These are phyloP conservation scores for Thraustotheca clavata DNA, from an alignment of 352 stramenopile genomes.

Conservation along the genomic window DNA sequence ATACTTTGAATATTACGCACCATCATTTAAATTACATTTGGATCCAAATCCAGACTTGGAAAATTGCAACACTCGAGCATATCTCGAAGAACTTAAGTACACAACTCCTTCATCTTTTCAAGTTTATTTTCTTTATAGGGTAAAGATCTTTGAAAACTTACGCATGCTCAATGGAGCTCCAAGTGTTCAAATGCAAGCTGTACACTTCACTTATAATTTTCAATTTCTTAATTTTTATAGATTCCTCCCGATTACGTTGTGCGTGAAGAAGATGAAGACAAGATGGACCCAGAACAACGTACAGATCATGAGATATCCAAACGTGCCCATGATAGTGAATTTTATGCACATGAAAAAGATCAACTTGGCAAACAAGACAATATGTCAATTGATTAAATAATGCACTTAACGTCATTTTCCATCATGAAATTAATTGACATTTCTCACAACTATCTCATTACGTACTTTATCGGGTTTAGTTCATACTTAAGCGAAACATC, in stretches of 20 bases:
- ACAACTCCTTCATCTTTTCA: not conserved
- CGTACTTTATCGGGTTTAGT: no score
- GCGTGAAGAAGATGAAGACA: conserved; percentile 74
- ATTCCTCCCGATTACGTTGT: conserved; percentile 58
- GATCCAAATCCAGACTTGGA: conserved; percentile 67
- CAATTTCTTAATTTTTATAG: not conserved
- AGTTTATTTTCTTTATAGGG: conserved; percentile 34
- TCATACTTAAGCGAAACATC: no score
- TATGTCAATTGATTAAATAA: no score
- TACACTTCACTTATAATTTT: no score
- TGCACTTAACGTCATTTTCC: no score
- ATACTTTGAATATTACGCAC: conserved; percentile 81
- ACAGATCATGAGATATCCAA: conserved; percentile 54
- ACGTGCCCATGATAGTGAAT: conserved; percentile 69
- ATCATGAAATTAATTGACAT: no score
- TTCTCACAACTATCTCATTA: no score
- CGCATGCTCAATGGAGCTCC: conserved; percentile 58
- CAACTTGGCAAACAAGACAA: no score
- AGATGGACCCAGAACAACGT: conserved; percentile 50
- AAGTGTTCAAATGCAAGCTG: conserved; percentile 74
- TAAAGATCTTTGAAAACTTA: conserved; percentile 82
- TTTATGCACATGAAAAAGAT: conserved; percentile 79
- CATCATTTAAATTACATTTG: conserved; percentile 79
- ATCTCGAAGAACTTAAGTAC: conserved; percentile 81
- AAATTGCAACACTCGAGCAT: conserved; percentile 74